phyloP scores from a whole-genome alignment of 192 early-diverging fungal species.

The Spizellomyces punctatus region DNA sequence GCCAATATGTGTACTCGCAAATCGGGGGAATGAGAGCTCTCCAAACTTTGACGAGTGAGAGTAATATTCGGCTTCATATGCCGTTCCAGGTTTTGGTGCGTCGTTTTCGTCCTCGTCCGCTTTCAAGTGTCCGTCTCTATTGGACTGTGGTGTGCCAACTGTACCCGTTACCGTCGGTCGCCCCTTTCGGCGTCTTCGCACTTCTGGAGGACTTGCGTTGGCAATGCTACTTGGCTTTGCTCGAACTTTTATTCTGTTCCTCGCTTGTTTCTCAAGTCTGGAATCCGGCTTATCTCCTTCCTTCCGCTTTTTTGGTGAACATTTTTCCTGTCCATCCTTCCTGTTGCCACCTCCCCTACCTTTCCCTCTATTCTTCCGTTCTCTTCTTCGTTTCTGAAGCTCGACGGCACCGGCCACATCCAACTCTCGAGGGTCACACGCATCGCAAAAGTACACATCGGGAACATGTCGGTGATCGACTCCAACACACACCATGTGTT shows the following conservation, averaged over 20 bases:
- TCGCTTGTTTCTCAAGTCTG: background rate
- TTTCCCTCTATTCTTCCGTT: background rate
- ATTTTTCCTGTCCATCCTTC: slow-evolving; percentile 6
- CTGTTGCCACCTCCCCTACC: background rate
- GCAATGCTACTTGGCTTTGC: background rate
- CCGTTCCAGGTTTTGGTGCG: slow-evolving; percentile 8
- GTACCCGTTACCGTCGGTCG: background rate
- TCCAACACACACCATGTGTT: slow-evolving; percentile 87
- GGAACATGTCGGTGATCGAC: slow-evolving; percentile 75
- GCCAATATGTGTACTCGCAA: slow-evolving; percentile 30
- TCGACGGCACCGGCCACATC: slow-evolving; percentile 36
- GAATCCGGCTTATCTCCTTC: background rate
- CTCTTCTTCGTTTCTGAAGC: background rate
- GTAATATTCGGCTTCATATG: slow-evolving; percentile 19
- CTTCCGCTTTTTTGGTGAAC: background rate
- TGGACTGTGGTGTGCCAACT: no score
- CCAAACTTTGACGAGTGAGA: background rate
- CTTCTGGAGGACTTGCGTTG: background rate
- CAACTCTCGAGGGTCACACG: slow-evolving; percentile 72
- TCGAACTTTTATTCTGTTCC: background rate
- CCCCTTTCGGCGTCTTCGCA: background rate
- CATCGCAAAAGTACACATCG: slow-evolving; percentile 84
- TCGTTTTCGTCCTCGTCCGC: background rate
- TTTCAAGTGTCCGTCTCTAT: background rate
- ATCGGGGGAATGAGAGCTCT: slow-evolving; percentile 14